Evolutionary conservation across 2,329 filamentous ascomycete genomes (phyloP).

Genomic region (Phialophora chinensis): DNA sequence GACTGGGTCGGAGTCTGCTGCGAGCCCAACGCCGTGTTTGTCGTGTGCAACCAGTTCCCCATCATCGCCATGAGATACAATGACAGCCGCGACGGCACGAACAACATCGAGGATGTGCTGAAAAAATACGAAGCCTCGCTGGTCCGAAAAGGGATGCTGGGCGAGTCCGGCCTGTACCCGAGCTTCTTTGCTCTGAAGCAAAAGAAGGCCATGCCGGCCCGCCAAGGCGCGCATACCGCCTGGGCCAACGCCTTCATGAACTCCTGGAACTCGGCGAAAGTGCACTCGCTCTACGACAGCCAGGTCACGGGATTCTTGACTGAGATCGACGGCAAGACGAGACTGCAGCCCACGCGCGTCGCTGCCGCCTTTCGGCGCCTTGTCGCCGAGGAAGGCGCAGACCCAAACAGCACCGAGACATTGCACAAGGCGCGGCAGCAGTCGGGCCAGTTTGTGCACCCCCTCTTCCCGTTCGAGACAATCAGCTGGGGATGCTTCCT

Average conservation of each 20-base stretch:
- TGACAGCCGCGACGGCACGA: constrained; percentile 45
- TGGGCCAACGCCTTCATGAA: constrained; percentile 47
- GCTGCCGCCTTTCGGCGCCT: constrained; percentile 29
- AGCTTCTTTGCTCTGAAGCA: constrained; percentile 42
- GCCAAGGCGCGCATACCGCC: constrained; percentile 39
- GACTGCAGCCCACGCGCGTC: constrained; percentile 33
- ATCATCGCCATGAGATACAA: constrained; percentile 39
- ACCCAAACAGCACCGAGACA: constrained; percentile 2
- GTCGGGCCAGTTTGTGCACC: constrained; percentile 3
- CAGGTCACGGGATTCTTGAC: constrained; percentile 42
- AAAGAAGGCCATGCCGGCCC: constrained; percentile 34
- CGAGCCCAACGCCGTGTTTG: constrained; percentile 47
- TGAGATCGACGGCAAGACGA: constrained; percentile 36
- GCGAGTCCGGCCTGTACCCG: constrained; percentile 40
- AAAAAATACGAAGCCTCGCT: constrained; percentile 12
- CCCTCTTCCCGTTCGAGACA: constrained; percentile 1
- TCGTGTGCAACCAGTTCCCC: constrained; percentile 54
- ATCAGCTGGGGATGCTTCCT: constrained; percentile 41
- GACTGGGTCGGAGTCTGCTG: constrained; percentile 52
- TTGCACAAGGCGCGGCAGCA: neutral
- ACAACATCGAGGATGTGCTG: constrained; percentile 41
- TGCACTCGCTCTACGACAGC: constrained; percentile 38
- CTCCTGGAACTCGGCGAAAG: constrained; percentile 46
- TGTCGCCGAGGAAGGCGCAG: constrained; percentile 1
- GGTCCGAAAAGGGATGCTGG: constrained; percentile 25